Evolutionary conservation across 2,329 filamentous ascomycete genomes (phyloP), one percentile per base, ranked within the genome.

Genomic region (Aspergillus sp.): DNA sequence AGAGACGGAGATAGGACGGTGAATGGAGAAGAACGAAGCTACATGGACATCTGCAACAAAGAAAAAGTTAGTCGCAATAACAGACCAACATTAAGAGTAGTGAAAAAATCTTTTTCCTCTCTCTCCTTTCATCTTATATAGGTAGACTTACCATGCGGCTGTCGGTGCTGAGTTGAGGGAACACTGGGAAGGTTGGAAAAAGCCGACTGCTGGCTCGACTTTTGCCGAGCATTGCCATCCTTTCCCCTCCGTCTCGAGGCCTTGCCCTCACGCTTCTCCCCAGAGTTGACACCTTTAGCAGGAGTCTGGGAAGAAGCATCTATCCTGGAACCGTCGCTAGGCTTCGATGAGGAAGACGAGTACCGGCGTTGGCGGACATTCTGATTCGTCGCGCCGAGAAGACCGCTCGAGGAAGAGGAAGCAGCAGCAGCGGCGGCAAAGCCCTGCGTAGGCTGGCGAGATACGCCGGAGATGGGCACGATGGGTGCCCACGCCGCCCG

Each of bases 11-110:
- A 98, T 91, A 37, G 93, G 93, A 49, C 93, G 84, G 70, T 98
- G 89, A 53, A 95, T 85, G 50, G 90, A 94, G 75, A 97, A 97
- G 77, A 98, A 97, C 47, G 86, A 86, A 6, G 91, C 93, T 37
- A 95, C 76, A 51, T 86, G 85, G 48, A 97, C 78, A 61, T 94
- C 93, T 97, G 53, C 5, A 50, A 9, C 27, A 33, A 27, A 26
- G 19, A 30, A 39, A 40, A 39, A 34, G 39, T 41, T 47, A 32
- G 31, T 32, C 19, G 19, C 31, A 32, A n/a, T 32, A 32, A 32
- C 31, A 32, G n/a, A 32, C 4, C n/a, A 19, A 19, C 31, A 26
- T 5, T 19, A 38, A 35, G 11, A 19, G 27, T 43, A 28, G 10
- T 30, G 31, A 39, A 37, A 37, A 5, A 33, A 35, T 32, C 28